These are phyloP conservation scores for Talaromyces sp. DNA, from an alignment of 2,329 filamentous ascomycete genomes.

Conservation along the genomic window DNA sequence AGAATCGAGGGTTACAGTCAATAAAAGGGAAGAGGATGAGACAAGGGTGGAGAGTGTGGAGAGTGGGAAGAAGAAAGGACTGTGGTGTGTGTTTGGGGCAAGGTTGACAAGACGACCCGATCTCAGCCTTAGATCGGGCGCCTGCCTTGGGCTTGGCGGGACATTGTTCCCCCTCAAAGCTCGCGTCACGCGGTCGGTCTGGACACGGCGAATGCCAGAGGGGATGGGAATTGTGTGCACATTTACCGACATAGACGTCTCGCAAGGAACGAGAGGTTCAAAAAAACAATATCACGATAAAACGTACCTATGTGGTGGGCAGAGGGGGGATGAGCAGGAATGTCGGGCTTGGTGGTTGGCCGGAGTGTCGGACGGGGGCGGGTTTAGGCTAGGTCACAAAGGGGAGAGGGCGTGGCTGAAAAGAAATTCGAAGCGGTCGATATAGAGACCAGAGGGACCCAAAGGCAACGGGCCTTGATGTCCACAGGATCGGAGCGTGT, in stretches of 20 bases:
- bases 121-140: slow-evolving; percentile 2
- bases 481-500: not conserved
- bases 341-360: not conserved
- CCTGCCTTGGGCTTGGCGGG: slow-evolving; percentile 5
- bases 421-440: not conserved
- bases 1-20: not conserved
- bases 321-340: not conserved
- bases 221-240: not conserved
- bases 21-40: not conserved
- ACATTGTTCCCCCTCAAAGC: not conserved
- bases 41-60: not conserved
- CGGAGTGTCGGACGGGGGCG: slow-evolving; percentile 4
- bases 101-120: slow-evolving; percentile 1
- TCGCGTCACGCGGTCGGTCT: slow-evolving; percentile 12
- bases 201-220: not conserved
- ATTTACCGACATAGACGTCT: not conserved
- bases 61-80: not conserved
- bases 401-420: not conserved
- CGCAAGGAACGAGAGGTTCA: not conserved
- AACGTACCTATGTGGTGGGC: not conserved
- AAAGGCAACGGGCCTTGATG: slow-evolving; percentile 6
- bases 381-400: not conserved
- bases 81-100: not conserved
- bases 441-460: not conserved
- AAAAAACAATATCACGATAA: not conserved